Evolutionary conservation across 148 eudicot species (phyloP), one percentile per base, ranked within the genome.

Genomic region (Diospyros kaki): DNA sequence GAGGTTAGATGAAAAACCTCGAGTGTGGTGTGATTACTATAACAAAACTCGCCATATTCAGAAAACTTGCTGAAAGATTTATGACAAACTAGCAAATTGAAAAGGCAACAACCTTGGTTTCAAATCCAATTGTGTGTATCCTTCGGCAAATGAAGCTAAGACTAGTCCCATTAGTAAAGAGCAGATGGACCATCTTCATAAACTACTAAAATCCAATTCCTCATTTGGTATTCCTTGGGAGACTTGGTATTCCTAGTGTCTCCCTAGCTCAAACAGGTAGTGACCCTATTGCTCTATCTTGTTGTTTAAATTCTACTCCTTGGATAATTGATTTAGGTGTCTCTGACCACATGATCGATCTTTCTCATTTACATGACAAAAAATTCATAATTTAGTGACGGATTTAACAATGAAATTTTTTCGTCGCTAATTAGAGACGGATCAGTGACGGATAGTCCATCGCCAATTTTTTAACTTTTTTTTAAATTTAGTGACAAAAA

Each of bases 101-200:
- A 71, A 71, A 39, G 39, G 62, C 18, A 71, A 13, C 60, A 71
- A 38, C 2, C 18, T 14, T 4, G n/a, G 69, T 42, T 44, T 0
- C 12, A 43, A 41, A 10, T 4, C 13, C 46, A 65, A 43, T 48
- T 9, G 14, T 28, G 10, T 5, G 6, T 5, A 65, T 13, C 12
- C 69, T 40, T 12, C 4, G 2, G 0, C 28, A 39, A 65, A 65
- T 65, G 17, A 4, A 40, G 45, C 2, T 40, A 4, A 39, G 39
- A 3, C 46, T 1, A 65, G 69, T 65, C 46, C 46, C 0, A 48
- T 68, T 8, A 1, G 38, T 46, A 48, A 54, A 38, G 45, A 71
- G 73, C 62, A 53, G 62, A 54, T 54, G 45, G 62, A 71, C 18
- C 61, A 53, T 40, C 73, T 71, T 71, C 73, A 2, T 11, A 40